Evolutionary conservation across 2,329 filamentous ascomycete genomes (phyloP).

Genomic region (Cladosporium colombiae): DNA sequence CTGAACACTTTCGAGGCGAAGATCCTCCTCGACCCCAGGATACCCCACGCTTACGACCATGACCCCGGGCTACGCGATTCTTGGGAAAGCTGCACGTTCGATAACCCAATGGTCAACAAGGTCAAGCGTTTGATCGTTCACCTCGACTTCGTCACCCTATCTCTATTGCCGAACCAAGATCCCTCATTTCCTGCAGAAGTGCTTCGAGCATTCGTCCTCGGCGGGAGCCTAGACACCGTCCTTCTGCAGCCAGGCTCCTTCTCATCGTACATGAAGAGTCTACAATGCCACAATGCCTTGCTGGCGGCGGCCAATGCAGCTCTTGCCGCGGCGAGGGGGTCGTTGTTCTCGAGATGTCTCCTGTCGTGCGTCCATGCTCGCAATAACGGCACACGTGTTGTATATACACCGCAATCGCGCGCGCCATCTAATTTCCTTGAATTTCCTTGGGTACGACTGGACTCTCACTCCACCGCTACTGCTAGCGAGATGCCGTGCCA

Average conservation of each 20-base stretch:
- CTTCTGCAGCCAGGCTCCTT: neutral
- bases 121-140: neutral
- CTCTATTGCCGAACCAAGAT: neutral
- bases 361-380: neutral
- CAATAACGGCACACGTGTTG: neutral
- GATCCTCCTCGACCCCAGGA: neutral
- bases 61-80: neutral
- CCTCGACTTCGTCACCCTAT: neutral
- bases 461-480: too few species aligned
- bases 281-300: neutral
- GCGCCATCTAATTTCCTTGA: too few species aligned
- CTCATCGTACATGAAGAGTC: neutral
- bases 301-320: neutral
- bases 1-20: neutral
- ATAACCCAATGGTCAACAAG: neutral
- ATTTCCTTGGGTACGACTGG: too few species aligned
- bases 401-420: neutral
- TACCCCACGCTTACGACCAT: neutral
- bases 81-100: neutral
- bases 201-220: neutral
- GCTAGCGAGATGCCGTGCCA: too few species aligned
- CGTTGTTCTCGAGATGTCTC: neutral
- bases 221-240: neutral
- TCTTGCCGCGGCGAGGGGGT: neutral
- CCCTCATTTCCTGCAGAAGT: neutral